These are phyloP conservation scores for Fusarium devonianum DNA, from an alignment of 2,329 filamentous ascomycete genomes.

Conservation along the genomic window DNA sequence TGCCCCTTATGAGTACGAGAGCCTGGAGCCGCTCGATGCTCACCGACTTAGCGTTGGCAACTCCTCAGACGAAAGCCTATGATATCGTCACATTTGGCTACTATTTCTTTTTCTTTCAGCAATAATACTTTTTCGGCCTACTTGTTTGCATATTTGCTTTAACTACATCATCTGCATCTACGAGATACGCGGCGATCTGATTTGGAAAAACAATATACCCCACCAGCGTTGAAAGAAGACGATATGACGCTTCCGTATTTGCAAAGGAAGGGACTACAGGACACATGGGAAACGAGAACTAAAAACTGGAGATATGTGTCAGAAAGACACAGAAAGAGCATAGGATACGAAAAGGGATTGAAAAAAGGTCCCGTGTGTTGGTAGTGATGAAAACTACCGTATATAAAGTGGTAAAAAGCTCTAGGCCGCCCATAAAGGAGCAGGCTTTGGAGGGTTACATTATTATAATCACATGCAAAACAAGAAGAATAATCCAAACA, in stretches of 20 bases:
- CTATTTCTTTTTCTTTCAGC: slow-evolving; percentile 6
- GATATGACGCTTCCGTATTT: slow-evolving; percentile 32
- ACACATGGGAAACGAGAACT: slow-evolving; percentile 31
- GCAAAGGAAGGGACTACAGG: slow-evolving; percentile 40
- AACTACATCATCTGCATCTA: slow-evolving; percentile 27
- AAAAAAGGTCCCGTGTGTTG: slow-evolving; percentile 24
- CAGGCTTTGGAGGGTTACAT: slow-evolving; percentile 22
- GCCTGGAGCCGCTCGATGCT: slow-evolving; percentile 47
- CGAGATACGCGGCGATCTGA: slow-evolving; percentile 41
- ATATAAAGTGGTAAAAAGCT: slow-evolving; percentile 23
- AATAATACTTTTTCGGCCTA: slow-evolving; percentile 12
- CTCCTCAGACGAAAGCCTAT: slow-evolving; percentile 29
- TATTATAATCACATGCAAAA: slow-evolving; percentile 20
- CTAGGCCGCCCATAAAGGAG: slow-evolving; percentile 26
- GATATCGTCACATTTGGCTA: slow-evolving; percentile 2
- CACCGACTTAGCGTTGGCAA: slow-evolving; percentile 38
- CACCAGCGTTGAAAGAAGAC: slow-evolving; percentile 42
- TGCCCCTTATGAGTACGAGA: slow-evolving; percentile 55
- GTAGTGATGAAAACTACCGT: slow-evolving; percentile 28
- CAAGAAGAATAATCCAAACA: not conserved
- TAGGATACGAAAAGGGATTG: slow-evolving; percentile 14
- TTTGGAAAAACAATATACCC: slow-evolving; percentile 40
- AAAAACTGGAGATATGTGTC: slow-evolving; percentile 26
- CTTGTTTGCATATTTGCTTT: slow-evolving; percentile 25
- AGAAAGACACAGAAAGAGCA: slow-evolving; percentile 22